These are phyloP conservation scores for Sarcomyxa edulis DNA, from an alignment of 768 basidiomycete species.

Conservation along the genomic window DNA sequence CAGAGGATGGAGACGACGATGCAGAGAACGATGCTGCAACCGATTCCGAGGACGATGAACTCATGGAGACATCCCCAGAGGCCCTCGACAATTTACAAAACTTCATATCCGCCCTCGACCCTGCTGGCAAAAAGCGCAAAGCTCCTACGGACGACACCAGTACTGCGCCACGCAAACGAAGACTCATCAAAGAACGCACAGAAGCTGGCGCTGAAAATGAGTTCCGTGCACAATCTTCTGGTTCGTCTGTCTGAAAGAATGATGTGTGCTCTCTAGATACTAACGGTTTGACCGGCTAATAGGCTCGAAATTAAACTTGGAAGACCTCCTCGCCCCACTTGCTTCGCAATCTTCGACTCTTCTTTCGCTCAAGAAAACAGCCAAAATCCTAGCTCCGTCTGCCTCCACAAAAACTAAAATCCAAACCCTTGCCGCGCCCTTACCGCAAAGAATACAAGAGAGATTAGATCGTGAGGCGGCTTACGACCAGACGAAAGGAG, in stretches of 20 bases:
- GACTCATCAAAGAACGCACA: conserved; percentile 61
- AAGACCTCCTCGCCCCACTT: conserved; percentile 74
- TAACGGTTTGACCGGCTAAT: conserved; percentile 1
- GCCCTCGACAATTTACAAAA: conserved; percentile 65
- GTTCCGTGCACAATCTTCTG: conserved; percentile 53
- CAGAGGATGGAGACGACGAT: conserved; percentile 27
- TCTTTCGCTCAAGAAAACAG: conserved; percentile 62
- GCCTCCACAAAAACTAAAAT: conserved; percentile 48
- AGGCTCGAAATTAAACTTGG: conserved; percentile 60
- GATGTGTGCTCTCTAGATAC: neutral
- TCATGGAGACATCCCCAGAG: conserved; percentile 40
- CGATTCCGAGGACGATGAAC: conserved; percentile 41
- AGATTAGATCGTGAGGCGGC: conserved; percentile 90
- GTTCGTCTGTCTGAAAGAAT: conserved; percentile 31
- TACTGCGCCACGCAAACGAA: conserved; percentile 23
- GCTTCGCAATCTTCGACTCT: conserved; percentile 59
- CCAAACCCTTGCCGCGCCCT: conserved; percentile 69
- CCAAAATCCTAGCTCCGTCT: conserved; percentile 52
- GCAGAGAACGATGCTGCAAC: conserved; percentile 28
- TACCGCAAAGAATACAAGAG: conserved; percentile 84
- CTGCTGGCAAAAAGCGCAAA: conserved; percentile 70
- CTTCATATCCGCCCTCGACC: conserved; percentile 68
- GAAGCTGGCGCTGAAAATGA: conserved; percentile 80
- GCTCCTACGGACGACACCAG: conserved; percentile 18
- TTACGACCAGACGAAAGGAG: conserved; percentile 87